Evolutionary conservation across 2,329 filamentous ascomycete species (phyloP).

Genomic region (Ophiocordyceps polyrhachis-furcata): DNA sequence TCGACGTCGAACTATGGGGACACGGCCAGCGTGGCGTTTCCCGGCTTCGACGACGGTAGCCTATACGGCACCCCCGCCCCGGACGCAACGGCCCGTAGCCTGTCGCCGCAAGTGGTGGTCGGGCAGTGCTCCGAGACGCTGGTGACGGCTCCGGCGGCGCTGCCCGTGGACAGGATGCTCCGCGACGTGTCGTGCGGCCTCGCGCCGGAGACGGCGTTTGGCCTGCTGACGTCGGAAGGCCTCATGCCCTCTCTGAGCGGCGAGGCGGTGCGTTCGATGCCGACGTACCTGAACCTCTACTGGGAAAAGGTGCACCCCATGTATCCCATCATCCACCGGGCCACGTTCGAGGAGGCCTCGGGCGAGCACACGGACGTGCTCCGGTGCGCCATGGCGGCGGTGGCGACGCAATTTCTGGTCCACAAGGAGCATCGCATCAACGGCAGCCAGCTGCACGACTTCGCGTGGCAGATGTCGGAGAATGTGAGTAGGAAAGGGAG

Average conservation of each 20-base stretch:
- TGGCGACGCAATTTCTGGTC: slow-evolving; percentile 31
- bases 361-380: slow-evolving; percentile 23
- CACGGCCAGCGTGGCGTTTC: slow-evolving; percentile 11
- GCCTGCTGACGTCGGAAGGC: slow-evolving; percentile 12
- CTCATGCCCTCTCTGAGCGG: slow-evolving; percentile 16
- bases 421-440: slow-evolving; percentile 29
- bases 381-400: slow-evolving; percentile 36
- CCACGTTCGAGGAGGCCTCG: slow-evolving; percentile 20
- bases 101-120: slow-evolving; percentile 27
- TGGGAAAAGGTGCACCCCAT: slow-evolving; percentile 30
- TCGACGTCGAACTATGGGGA: slow-evolving; percentile 17
- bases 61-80: slow-evolving; percentile 19
- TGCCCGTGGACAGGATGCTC: slow-evolving; percentile 15
- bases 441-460: slow-evolving; percentile 30
- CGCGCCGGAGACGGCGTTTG: slow-evolving; percentile 22
- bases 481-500: slow-evolving; percentile 21
- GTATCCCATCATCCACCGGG: slow-evolving; percentile 31
- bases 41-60: slow-evolving; percentile 16
- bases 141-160: slow-evolving; percentile 23
- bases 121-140: slow-evolving; percentile 29
- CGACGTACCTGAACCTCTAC: slow-evolving; percentile 31
- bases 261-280: slow-evolving; percentile 23
- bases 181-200: slow-evolving; percentile 18
- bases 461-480: slow-evolving; percentile 29
- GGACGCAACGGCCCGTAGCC: slow-evolving; percentile 27